These are phyloP conservation scores for Pyrenula aspistea DNA, from an alignment of 495 filamentous ascomycete genomes.

Conservation along the genomic window DNA sequence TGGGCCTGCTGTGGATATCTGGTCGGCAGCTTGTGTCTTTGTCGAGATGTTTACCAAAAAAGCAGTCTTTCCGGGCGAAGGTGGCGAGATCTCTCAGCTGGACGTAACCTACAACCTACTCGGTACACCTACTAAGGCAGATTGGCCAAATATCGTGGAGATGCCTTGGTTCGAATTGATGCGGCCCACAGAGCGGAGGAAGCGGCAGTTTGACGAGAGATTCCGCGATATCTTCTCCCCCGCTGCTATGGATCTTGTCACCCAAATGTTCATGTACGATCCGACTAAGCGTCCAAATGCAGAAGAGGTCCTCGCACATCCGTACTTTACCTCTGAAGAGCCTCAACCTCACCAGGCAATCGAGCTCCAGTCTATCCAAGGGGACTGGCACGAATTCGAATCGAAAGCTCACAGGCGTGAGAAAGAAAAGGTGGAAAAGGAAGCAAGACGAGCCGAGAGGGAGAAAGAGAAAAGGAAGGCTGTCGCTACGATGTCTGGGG, in stretches of 20 bases:
- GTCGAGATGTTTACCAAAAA: slow-evolving; percentile 93
- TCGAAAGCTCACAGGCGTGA: slow-evolving; percentile 90
- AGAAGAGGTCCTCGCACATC: slow-evolving; percentile 73
- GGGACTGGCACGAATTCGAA: slow-evolving; percentile 99
- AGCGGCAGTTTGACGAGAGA: slow-evolving; percentile 71
- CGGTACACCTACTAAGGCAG: slow-evolving; percentile 69
- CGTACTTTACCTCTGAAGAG: slow-evolving; percentile 79
- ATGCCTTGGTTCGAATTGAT: slow-evolving; percentile 96
- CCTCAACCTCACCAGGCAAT: slow-evolving; percentile 65
- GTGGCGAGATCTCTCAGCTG: slow-evolving; percentile 86
- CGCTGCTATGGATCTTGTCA: slow-evolving; percentile 71
- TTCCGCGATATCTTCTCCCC: slow-evolving; percentile 63
- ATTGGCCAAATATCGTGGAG: slow-evolving; percentile 80
- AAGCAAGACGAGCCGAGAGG: slow-evolving; percentile 49
- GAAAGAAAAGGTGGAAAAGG: slow-evolving; percentile 67
- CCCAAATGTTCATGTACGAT: slow-evolving; percentile 76
- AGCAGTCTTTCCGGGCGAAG: slow-evolving; percentile 92
- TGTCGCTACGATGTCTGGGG: slow-evolving; percentile 23
- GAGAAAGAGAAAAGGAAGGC: slow-evolving; percentile 41
- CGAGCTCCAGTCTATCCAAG: slow-evolving; percentile 76
- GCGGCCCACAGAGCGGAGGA: slow-evolving; percentile 57
- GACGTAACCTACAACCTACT: slow-evolving; percentile 92
- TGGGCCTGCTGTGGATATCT: slow-evolving; percentile 89
- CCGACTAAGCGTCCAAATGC: slow-evolving; percentile 76
- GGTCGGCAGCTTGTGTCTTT: slow-evolving; percentile 94